phyloP scores from a whole-genome alignment of 768 basidiomycete genomes.

The Trametes punicea region DNA sequence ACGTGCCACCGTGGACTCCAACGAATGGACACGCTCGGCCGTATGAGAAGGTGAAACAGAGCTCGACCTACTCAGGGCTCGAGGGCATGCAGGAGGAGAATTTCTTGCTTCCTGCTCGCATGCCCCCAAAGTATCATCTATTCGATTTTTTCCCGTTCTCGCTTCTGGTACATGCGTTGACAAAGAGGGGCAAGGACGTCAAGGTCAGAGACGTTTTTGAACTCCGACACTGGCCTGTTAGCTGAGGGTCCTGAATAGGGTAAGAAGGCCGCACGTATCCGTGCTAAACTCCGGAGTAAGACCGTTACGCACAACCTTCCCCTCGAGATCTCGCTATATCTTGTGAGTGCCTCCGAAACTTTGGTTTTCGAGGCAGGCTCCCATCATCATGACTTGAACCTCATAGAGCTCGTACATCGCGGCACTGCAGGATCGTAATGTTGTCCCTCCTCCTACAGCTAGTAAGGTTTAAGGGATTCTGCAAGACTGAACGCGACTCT shows the following conservation, averaged over 20 bases:
- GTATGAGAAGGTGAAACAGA: constrained; percentile 7
- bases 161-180: constrained; percentile 45
- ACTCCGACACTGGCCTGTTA: neutral
- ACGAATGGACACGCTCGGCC: constrained; percentile 11
- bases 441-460: constrained; percentile 55
- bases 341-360: constrained; percentile 38
- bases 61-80: constrained; percentile 22
- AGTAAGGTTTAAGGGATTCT: constrained; percentile 39
- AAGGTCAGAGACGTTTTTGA: constrained; percentile 26
- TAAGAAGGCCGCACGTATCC: constrained; percentile 54
- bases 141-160: constrained; percentile 74
- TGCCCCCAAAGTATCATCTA: constrained; percentile 56
- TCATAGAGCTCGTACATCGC: constrained; percentile 67
- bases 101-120: constrained; percentile 48
- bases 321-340: constrained; percentile 64
- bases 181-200: constrained; percentile 45
- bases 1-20: constrained; percentile 1
- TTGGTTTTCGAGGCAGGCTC: neutral
- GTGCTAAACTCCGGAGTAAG: constrained; percentile 47
- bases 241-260: constrained; percentile 31
- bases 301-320: constrained; percentile 57
- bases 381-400: neutral
- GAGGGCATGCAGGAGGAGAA: constrained; percentile 36
- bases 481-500: neutral
- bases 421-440: constrained; percentile 53